These are phyloP conservation scores for Aspergillus bombycis DNA, from an alignment of 2,329 filamentous ascomycete species.

Conservation along the genomic window DNA sequence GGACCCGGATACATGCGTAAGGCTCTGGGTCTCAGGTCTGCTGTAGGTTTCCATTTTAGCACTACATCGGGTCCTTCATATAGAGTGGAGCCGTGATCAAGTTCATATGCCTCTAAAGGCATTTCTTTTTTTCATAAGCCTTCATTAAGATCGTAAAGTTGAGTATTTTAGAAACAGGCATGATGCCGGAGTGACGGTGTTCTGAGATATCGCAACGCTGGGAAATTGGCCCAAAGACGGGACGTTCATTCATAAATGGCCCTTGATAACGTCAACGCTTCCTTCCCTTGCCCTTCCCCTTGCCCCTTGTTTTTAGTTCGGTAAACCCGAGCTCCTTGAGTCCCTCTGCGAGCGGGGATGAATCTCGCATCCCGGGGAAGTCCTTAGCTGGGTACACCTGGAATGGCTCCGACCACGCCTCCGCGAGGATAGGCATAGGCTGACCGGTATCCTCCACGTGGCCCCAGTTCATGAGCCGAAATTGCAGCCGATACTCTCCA, in stretches of 20 bases:
- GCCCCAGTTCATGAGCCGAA: constrained; percentile 49
- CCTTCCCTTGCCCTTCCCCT: constrained; percentile 39
- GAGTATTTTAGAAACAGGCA: neutral
- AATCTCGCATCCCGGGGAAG: constrained; percentile 48
- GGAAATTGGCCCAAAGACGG: neutral
- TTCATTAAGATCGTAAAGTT: neutral
- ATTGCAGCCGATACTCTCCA: constrained; percentile 49
- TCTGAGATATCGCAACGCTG: neutral
- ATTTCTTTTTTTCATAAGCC: neutral
- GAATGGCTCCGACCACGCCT: constrained; percentile 46
- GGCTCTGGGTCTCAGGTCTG: neutral
- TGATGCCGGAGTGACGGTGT: neutral
- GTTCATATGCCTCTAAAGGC: neutral
- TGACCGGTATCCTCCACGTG: constrained; percentile 37
- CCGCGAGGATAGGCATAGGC: constrained; percentile 42
- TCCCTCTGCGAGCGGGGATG: constrained; percentile 41
- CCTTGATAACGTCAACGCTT: constrained; percentile 16
- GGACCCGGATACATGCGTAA: neutral
- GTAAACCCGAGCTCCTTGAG: constrained; percentile 46
- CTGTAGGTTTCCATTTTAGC: neutral
- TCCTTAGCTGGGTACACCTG: constrained; percentile 48
- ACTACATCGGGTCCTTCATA: neutral
- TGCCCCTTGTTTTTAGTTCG: constrained; percentile 45
- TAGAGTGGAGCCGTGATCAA: neutral
- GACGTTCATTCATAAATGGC: neutral